phyloP scores from a whole-genome alignment of 768 basidiomycete species.

The Kwoniella sp. region DNA sequence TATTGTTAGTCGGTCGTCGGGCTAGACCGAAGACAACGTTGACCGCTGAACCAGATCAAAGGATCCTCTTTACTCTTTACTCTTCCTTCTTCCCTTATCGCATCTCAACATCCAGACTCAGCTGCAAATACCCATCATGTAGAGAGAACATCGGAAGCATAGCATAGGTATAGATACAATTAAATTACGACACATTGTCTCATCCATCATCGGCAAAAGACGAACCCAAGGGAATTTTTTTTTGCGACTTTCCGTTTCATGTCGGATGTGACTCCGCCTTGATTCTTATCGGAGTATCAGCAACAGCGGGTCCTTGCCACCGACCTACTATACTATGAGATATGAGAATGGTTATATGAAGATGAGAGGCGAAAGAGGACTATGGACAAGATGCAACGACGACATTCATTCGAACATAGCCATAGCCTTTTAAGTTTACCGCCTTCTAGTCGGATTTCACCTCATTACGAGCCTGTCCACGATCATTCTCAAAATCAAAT shows the following conservation, averaged over 20 bases:
- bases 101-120: too few relatives aligned
- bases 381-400: background rate
- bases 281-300: background rate
- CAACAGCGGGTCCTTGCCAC: too few relatives aligned
- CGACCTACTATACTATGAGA: too few relatives aligned
- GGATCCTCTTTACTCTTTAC: background rate
- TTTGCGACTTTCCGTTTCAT: background rate
- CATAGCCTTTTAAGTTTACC: too few relatives aligned
- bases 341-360: background rate
- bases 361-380: background rate
- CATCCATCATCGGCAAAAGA: background rate
- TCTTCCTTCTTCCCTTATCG: background rate
- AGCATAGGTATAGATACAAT: too few relatives aligned
- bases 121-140: too few relatives aligned
- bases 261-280: background rate
- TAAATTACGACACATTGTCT: too few relatives aligned
- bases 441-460: background rate
- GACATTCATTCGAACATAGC: background rate
- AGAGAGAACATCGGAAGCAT: too few relatives aligned
- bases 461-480: background rate
- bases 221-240: background rate
- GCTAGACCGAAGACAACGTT: background rate
- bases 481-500: background rate
- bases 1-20: background rate
- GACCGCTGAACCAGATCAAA: background rate